phyloP scores from a whole-genome alignment of 148 eudicot genomes.

The Chenopodium album region DNA sequence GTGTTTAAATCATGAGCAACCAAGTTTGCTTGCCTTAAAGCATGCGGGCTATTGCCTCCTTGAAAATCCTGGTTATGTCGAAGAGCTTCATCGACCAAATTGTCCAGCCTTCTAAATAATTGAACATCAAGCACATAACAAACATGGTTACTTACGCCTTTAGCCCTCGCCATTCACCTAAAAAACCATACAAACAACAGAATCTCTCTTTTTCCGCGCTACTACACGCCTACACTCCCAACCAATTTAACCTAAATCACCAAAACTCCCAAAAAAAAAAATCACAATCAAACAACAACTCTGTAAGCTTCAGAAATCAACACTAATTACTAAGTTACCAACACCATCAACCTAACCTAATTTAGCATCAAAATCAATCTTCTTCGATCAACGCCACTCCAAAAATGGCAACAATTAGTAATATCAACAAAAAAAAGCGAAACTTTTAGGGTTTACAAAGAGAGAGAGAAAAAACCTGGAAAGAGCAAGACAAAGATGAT shows the following conservation, averaged over 20 bases:
- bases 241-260: background rate
- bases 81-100: slow-evolving; percentile 11
- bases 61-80: slow-evolving; percentile 6
- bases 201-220: too few relatives aligned
- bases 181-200: background rate
- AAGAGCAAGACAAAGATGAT: slow-evolving; percentile 40
- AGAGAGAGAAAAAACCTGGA: slow-evolving; percentile 25
- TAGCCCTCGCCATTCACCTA: slow-evolving; percentile 1
- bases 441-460: slow-evolving; percentile 17
- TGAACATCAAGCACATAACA: slow-evolving; percentile 13
- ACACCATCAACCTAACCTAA: background rate
- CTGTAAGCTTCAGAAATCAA: background rate
- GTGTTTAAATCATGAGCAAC: slow-evolving; percentile 14
- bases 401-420: too few relatives aligned
- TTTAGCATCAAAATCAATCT: background rate
- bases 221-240: background rate
- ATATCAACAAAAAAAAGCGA: background rate
- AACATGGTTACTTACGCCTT: slow-evolving; percentile 6
- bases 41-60: slow-evolving; percentile 10
- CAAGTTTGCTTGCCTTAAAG: slow-evolving; percentile 29
- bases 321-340: background rate
- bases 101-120: slow-evolving; percentile 13
- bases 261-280: background rate
- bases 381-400: background rate
- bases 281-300: background rate